Conservation (phyloP, 164 flowering plant genomes). For the Magnolia kwangsiensis region DNA sequence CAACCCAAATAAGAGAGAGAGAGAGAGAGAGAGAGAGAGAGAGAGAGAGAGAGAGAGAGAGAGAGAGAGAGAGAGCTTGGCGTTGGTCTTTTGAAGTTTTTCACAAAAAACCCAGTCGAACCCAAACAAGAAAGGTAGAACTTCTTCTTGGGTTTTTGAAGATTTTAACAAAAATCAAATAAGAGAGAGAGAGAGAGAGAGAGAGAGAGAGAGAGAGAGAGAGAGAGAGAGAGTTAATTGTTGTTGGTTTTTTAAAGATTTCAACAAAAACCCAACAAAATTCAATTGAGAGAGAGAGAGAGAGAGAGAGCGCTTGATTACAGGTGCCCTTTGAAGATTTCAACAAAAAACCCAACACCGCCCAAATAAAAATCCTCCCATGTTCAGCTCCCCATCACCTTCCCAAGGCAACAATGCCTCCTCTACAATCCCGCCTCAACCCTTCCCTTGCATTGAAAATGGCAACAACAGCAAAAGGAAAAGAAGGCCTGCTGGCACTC, state of each 20-base stretch:
- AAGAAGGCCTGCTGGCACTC: slow-evolving; percentile 76
- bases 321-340: neutral
- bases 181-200: neutral
- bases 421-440: slow-evolving; percentile 30
- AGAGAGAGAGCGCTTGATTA: slow-evolving; percentile 1
- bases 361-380: slow-evolving; percentile 16
- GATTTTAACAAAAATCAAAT: too few species aligned
- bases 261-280: neutral
- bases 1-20: neutral
- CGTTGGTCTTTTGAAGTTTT: too few species aligned
- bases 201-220: too few species aligned
- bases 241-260: too few species aligned
- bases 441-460: slow-evolving; percentile 42
- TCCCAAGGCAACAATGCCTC: slow-evolving; percentile 29
- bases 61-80: too few species aligned
- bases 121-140: neutral
- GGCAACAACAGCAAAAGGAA: slow-evolving; percentile 51
- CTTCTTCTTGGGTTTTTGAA: too few species aligned
- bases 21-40: too few species aligned
- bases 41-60: too few species aligned
- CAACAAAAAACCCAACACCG: neutral
- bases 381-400: slow-evolving; percentile 27
- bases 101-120: too few species aligned
- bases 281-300: slow-evolving; percentile 6
- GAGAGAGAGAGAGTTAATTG: neutral